These are phyloP conservation scores for Schizosaccharomyces cryophilus DNA, from an alignment of 805 yeast species.

Conservation along the genomic window DNA sequence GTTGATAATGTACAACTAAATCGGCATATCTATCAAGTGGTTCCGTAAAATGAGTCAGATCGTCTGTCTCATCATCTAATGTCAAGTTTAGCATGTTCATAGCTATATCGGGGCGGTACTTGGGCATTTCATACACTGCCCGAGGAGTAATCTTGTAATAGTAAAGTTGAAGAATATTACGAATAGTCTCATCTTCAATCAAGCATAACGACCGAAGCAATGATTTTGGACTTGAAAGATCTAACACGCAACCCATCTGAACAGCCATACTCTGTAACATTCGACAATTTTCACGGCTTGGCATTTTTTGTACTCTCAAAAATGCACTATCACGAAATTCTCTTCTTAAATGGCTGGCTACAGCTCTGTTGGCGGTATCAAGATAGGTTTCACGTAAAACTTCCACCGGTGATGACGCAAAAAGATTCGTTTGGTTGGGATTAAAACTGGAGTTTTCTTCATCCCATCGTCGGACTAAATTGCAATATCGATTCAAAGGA, in stretches of 20 bases:
- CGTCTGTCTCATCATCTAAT: background rate
- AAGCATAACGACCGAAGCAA: conserved; percentile 37
- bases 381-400: conserved; percentile 48
- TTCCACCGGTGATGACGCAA: conserved; percentile 31
- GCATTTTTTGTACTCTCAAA: conserved; percentile 66
- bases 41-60: conserved; percentile 78
- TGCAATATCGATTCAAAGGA: conserved; percentile 24
- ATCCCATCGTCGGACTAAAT: conserved; percentile 57
- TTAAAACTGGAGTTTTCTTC: conserved; percentile 38
- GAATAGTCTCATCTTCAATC: conserved; percentile 53
- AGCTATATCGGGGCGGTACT: background rate
- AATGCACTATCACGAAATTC: conserved; percentile 59
- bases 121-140: background rate
- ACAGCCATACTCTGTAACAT: conserved; percentile 49
- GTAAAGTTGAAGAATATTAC: conserved; percentile 36
- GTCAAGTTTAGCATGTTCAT: background rate
- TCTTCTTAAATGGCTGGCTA: conserved; percentile 62
- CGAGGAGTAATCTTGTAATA: conserved; percentile 5
- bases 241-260: conserved; percentile 30
- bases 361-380: conserved; percentile 57
- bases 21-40: conserved; percentile 97
- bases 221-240: conserved; percentile 42
- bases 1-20: conserved; percentile 85
- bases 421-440: conserved; percentile 45
- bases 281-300: conserved; percentile 59